These are phyloP conservation scores for Ilex paraguariensis DNA, from an alignment of 305 asterid species.

Conservation along the genomic window DNA sequence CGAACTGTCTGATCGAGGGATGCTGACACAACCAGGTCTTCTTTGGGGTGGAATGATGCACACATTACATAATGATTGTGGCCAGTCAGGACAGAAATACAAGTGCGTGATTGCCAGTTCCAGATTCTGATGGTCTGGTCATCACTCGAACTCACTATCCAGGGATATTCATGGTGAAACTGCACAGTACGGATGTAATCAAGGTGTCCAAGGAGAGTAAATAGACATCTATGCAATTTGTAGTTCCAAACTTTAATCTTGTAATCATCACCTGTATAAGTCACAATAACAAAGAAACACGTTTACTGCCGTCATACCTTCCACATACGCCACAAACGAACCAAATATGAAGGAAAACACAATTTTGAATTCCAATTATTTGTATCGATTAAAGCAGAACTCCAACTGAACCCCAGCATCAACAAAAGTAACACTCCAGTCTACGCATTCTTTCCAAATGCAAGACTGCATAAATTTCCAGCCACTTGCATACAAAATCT, in stretches of 20 bases:
- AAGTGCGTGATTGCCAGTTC: conserved; percentile 99
- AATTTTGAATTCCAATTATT: no score
- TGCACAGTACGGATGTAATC: conserved; percentile 98
- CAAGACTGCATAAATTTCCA: no score
- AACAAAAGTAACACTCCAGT: no score
- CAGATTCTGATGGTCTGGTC: conserved; percentile 97
- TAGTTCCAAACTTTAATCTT: conserved; percentile 97
- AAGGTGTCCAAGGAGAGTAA: conserved; percentile 94
- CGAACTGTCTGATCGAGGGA: conserved; percentile 98
- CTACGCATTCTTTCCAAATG: no score
- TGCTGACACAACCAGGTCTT: conserved; percentile 94
- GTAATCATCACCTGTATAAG: conserved; percentile 88
- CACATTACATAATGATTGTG: conserved; percentile 99
- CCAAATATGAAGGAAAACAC: no score
- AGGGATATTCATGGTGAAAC: conserved; percentile 92
- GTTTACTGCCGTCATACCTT: no score
- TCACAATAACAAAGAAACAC: no score
- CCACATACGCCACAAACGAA: no score
- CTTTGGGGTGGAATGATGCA: conserved; percentile 94
- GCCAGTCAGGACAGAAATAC: conserved; percentile 92
- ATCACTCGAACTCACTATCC: conserved; percentile 98
- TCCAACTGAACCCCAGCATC: no score
- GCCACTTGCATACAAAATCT: no score
- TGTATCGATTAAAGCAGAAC: no score
- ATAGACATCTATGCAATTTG: conserved; percentile 83